phyloP scores from a whole-genome alignment of 208 protist species.

The Tritrichomonas foetus region DNA sequence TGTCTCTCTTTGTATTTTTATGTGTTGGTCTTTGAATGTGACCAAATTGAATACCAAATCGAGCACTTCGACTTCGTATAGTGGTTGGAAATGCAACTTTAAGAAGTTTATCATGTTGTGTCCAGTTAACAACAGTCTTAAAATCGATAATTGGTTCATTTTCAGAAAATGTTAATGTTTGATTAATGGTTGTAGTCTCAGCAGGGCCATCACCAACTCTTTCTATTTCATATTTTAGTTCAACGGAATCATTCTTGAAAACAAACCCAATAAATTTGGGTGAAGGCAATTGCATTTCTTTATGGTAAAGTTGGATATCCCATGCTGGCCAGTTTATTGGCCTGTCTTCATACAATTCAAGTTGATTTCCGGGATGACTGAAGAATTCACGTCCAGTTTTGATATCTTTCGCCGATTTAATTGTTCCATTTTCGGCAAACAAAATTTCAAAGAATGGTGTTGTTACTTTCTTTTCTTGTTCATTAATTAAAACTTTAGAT shows the following conservation, averaged over 20 bases:
- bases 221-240: not conserved
- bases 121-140: not conserved
- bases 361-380: not conserved
- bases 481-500: not conserved
- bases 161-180: not conserved
- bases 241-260: not conserved
- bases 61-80: not conserved
- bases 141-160: not conserved
- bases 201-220: not conserved
- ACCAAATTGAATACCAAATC: not conserved
- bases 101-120: conserved; percentile 36
- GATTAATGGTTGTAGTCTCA: not conserved
- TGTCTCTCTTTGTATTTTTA: not conserved
- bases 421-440: not conserved
- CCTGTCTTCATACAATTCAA: conserved; percentile 2
- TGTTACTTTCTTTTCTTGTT: not conserved
- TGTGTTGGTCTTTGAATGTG: not conserved
- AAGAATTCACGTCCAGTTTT: not conserved
- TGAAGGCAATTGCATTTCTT: not conserved
- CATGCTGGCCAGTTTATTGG: conserved; percentile 21
- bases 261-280: not conserved
- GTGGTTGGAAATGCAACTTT: not conserved
- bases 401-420: not conserved
- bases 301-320: conserved; percentile 39
- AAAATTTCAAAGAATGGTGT: not conserved